Conservation (phyloP, 2,329 filamentous ascomycete genomes). For the Coniochaeta hoffmannii region DNA sequence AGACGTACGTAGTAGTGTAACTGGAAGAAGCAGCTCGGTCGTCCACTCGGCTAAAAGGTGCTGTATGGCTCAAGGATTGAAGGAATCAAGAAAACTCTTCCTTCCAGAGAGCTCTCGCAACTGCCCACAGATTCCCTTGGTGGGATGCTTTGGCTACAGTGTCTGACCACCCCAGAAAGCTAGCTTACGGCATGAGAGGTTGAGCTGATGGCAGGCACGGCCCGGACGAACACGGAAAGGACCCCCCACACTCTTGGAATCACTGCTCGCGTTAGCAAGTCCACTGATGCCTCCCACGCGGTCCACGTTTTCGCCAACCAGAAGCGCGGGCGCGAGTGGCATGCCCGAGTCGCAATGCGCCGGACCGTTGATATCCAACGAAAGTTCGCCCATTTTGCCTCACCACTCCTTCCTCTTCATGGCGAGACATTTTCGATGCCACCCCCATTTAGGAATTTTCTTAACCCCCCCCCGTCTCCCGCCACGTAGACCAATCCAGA, state of each 20-base stretch:
- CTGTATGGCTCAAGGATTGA: neutral
- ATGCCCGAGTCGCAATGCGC: neutral
- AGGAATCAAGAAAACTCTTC: neutral
- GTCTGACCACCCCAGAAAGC: neutral
- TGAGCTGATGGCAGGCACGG: neutral
- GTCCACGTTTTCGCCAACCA: conserved; percentile 1
- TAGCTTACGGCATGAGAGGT: neutral
- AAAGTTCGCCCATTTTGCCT: neutral
- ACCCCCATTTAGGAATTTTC: neutral
- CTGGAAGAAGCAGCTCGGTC: neutral
- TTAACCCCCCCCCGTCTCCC: neutral
- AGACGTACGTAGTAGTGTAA: neutral
- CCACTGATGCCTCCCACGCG: neutral
- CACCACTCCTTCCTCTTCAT: neutral
- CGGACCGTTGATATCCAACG: neutral
- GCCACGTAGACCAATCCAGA: neutral
- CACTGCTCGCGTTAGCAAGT: no score
- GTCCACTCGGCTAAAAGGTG: neutral
- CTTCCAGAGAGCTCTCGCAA: neutral
- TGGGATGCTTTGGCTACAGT: neutral
- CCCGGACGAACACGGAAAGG: neutral
- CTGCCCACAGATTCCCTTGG: neutral
- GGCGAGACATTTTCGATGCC: neutral
- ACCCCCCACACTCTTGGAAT: neutral
- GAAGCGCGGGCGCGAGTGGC: neutral